A percentile compares a stretch with the other conserved stretches of the same genome.
These are phyloP conservation scores for Cryptococcus depauperatus DNA, from an alignment of 1,284 basidiomycete genomes.

Conservation along the genomic window DNA sequence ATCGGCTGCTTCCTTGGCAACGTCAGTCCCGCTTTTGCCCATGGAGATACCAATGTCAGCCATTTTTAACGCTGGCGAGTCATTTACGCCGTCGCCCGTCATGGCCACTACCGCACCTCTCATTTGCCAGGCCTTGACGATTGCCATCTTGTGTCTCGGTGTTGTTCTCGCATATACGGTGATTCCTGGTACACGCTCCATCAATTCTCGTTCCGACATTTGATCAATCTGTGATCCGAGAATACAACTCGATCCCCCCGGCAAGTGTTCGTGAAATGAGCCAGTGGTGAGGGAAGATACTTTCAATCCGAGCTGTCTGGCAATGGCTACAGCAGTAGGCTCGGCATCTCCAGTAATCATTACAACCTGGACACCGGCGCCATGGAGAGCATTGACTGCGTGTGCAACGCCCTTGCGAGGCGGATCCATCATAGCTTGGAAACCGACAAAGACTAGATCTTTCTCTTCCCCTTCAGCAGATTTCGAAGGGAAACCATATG, in stretches of 20 bases:
- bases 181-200: constrained; percentile 69
- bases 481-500: constrained; percentile 61
- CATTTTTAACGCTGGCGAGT: constrained; percentile 93
- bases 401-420: constrained; percentile 88
- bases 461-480: constrained; percentile 40
- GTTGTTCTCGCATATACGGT: constrained; percentile 92
- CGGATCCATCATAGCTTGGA: constrained; percentile 92
- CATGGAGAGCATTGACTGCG: constrained; percentile 68
- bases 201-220: constrained; percentile 69
- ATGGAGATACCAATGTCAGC: constrained; percentile 96
- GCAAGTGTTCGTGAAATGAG: background rate
- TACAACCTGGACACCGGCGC: constrained; percentile 83
- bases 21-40: constrained; percentile 94
- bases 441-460: constrained; percentile 73
- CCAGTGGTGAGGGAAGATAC: constrained; percentile 18
- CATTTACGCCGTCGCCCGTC: constrained; percentile 98
- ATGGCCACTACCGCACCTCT: constrained; percentile 87
- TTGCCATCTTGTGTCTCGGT: constrained; percentile 94
- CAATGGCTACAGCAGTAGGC: constrained; percentile 82
- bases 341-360: constrained; percentile 98
- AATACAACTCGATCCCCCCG: constrained; percentile 51
- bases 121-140: constrained; percentile 84
- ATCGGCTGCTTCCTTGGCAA: constrained; percentile 96
- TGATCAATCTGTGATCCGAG: constrained; percentile 82
- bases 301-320: constrained; percentile 72